These are phyloP conservation scores for Tulasnella sp. DNA, from an alignment of 768 basidiomycete genomes.

Conservation along the genomic window DNA sequence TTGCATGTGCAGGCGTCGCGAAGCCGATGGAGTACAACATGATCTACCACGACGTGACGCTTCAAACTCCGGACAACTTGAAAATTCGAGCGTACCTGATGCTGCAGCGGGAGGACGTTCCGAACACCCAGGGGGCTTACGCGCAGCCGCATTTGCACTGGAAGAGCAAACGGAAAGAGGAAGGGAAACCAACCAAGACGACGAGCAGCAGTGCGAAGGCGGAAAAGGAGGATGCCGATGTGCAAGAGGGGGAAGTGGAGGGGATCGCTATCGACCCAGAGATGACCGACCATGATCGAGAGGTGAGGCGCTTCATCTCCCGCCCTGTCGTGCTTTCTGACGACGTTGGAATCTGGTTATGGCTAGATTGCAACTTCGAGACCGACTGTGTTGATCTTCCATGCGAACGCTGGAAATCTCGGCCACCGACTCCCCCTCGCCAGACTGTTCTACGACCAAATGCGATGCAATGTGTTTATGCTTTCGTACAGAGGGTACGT, in stretches of 20 bases:
- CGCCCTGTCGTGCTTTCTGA: not conserved
- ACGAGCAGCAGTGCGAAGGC: not conserved
- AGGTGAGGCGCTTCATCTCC: conserved; percentile 33
- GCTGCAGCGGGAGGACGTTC: conserved; percentile 43
- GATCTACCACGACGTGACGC: conserved; percentile 59
- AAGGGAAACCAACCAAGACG: not conserved
- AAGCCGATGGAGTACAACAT: conserved; percentile 57
- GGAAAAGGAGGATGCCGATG: not conserved
- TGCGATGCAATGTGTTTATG: conserved; percentile 92
- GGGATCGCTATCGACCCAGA: conserved; percentile 25
- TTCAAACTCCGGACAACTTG: conserved; percentile 62
- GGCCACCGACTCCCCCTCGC: conserved; percentile 89
- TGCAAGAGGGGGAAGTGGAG: conserved; percentile 3
- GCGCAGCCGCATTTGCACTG: not conserved
- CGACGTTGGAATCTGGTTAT: not conserved
- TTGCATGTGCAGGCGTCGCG: conserved; percentile 52
- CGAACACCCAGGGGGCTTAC: conserved; percentile 11
- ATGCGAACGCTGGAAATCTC: conserved; percentile 58
- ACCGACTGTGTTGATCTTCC: conserved; percentile 88
- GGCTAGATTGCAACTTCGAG: conserved; percentile 40
- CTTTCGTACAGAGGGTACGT: conserved; percentile 82
- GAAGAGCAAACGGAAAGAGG: not conserved
- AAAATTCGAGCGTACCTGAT: conserved; percentile 70
- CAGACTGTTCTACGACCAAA: conserved; percentile 62
- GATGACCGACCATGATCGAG: conserved; percentile 40